Evolutionary conservation across 805 yeast genomes (phyloP).

Genomic region (Candida maris): DNA sequence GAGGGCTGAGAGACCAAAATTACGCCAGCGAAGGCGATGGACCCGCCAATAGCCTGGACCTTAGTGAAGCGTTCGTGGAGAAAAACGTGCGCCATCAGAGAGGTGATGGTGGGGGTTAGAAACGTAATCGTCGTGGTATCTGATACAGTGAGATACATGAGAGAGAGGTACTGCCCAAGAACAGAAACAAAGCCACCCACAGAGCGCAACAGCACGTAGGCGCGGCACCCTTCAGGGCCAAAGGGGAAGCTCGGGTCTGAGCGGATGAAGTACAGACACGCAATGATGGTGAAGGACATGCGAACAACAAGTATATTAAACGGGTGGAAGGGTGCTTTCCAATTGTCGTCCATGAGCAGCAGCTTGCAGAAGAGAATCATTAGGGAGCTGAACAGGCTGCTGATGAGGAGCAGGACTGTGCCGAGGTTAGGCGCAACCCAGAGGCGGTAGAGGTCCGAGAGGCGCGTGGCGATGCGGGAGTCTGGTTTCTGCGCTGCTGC

Average conservation of each 20-base stretch:
- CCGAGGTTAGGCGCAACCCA: conserved; percentile 47
- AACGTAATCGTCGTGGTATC: conserved; percentile 83
- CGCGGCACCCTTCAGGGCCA: conserved; percentile 61
- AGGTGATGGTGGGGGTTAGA: conserved; percentile 72
- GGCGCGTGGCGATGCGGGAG: too few relatives aligned
- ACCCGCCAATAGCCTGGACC: conserved; percentile 66
- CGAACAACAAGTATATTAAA: conserved; percentile 73
- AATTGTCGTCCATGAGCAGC: conserved; percentile 61
- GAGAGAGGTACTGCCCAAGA: conserved; percentile 69
- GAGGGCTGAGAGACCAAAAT: conserved; percentile 77
- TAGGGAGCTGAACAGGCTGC: conserved; percentile 71
- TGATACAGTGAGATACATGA: conserved; percentile 68
- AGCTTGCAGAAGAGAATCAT: conserved; percentile 77
- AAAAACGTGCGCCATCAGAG: conserved; percentile 64
- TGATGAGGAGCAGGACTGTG: conserved; percentile 48
- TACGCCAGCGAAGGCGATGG: conserved; percentile 71
- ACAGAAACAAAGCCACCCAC: conserved; percentile 76
- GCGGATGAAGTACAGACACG: conserved; percentile 40
- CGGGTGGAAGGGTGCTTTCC: conserved; percentile 64
- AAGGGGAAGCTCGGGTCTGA: conserved; percentile 59
- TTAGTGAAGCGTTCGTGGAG: conserved; percentile 63
- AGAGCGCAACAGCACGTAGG: conserved; percentile 59
- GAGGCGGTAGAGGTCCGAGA: conserved; percentile 9
- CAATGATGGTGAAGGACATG: conserved; percentile 65
- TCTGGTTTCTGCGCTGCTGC: too few relatives aligned